A percentile compares a stretch with the other conserved stretches of the same genome.
Evolutionary conservation across 768 basidiomycete species (phyloP).

Genomic region (Neoboletus brunneissimus): DNA sequence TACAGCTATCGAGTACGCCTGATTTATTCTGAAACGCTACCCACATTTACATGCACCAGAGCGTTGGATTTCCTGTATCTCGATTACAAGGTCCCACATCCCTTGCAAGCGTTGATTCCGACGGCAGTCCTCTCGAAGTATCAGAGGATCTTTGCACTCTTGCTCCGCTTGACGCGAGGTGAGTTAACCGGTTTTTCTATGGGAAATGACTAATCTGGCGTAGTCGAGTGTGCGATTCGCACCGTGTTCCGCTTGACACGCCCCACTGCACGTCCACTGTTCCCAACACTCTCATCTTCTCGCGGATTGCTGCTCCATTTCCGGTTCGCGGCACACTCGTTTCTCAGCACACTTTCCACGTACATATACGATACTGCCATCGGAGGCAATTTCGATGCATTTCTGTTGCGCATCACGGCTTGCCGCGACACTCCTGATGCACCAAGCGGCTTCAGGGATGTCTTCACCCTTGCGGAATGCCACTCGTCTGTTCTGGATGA

Average conservation of each 20-base stretch:
- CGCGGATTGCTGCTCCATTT: slow-evolving; percentile 61
- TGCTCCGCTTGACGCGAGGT: slow-evolving; percentile 80
- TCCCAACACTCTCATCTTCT: slow-evolving; percentile 54
- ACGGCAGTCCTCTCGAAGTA: slow-evolving; percentile 77
- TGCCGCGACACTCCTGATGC: slow-evolving; percentile 20
- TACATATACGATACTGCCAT: slow-evolving; percentile 85
- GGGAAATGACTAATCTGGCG: slow-evolving; percentile 1
- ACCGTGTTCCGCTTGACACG: slow-evolving; percentile 66
- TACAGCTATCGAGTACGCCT: slow-evolving; percentile 23
- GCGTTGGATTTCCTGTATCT: slow-evolving; percentile 89
- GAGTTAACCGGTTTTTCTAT: slow-evolving; percentile 12
- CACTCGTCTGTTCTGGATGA: slow-evolving; percentile 73
- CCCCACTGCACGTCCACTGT: slow-evolving; percentile 42
- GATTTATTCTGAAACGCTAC: background rate
- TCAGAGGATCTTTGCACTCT: slow-evolving; percentile 76
- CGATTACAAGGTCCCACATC: slow-evolving; percentile 84
- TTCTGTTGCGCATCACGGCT: slow-evolving; percentile 45
- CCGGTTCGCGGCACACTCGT: slow-evolving; percentile 70
- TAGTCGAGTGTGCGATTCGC: slow-evolving; percentile 67
- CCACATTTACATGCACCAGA: slow-evolving; percentile 37
- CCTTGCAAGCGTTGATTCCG: slow-evolving; percentile 71
- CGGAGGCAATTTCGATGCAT: slow-evolving; percentile 69
- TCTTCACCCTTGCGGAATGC: slow-evolving; percentile 64
- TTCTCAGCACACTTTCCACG: slow-evolving; percentile 61
- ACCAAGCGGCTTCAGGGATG: slow-evolving; percentile 51